A percentile compares a stretch with the other conserved stretches of the same genome.
phyloP scores from a whole-genome alignment of 352 stramenopile species.

The Blastocystis sp. region DNA sequence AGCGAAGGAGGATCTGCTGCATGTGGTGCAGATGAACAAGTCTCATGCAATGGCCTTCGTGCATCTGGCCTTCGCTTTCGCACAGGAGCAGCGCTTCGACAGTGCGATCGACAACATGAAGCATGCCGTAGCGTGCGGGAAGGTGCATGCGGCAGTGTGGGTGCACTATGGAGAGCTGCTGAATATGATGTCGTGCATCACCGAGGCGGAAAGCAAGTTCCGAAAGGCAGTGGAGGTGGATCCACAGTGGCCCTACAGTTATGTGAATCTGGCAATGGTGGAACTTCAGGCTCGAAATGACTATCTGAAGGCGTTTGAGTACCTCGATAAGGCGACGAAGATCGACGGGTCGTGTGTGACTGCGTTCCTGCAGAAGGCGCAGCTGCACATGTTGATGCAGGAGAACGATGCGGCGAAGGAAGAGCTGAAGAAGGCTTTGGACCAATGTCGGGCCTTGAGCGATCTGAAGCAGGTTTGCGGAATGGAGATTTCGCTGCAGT shows the following conservation, averaged over 20 bases:
- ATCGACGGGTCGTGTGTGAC: conserved; percentile 39
- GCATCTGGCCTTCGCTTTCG: conserved; percentile 21
- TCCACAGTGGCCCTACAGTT: conserved; percentile 17
- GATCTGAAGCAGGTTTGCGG: conserved; percentile 4
- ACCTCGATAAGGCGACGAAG: conserved; percentile 40
- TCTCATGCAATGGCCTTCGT: conserved; percentile 19
- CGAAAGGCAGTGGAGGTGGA: conserved; percentile 18
- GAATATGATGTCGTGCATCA: not conserved
- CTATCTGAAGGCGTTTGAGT: not conserved
- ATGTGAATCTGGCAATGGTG: conserved; percentile 29
- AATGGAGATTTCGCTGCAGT: not conserved
- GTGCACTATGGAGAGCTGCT: conserved; percentile 49
- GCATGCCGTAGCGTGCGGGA: not conserved
- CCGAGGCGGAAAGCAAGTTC: conserved; percentile 30
- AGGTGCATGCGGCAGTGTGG: not conserved
- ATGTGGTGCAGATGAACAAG: not conserved
- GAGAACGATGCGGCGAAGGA: not conserved
- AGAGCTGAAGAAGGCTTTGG: conserved; percentile 2
- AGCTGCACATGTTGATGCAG: conserved; percentile 45
- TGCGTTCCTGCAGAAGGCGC: conserved; percentile 19
- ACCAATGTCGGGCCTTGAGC: not conserved
- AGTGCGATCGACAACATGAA: conserved; percentile 55
- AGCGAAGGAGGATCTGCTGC: conserved; percentile 11
- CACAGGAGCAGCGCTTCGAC: not conserved
- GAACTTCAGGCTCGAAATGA: conserved; percentile 1